Evolutionary conservation across 2,329 filamentous ascomycete species (phyloP).

Genomic region (Trichoderma polysporum): DNA sequence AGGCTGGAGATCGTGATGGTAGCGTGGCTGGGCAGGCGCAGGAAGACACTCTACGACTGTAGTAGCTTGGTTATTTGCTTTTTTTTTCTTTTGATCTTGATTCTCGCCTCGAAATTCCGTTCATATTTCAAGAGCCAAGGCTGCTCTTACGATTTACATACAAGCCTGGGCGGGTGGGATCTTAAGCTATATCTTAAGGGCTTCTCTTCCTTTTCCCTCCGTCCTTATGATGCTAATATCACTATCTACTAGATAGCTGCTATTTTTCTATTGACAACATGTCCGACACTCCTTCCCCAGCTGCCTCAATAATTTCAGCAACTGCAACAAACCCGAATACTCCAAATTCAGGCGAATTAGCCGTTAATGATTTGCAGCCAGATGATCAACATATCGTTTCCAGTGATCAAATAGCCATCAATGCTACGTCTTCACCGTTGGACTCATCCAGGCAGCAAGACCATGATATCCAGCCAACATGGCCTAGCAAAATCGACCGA

Average conservation of each 20-base stretch:
- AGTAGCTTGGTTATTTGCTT: not conserved
- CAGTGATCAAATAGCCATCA: not conserved
- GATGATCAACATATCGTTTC: not conserved
- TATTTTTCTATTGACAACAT: not conserved
- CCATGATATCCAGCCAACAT: not conserved
- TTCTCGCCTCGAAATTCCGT: not conserved
- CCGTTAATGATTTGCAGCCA: not conserved
- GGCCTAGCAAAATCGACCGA: not conserved
- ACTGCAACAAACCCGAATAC: slow-evolving; percentile 1
- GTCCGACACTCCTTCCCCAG: not conserved
- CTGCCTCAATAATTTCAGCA: not conserved
- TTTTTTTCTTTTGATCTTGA: not conserved
- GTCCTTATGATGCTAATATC: not conserved
- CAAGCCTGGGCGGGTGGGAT: slow-evolving; percentile 5
- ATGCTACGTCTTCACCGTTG: not conserved
- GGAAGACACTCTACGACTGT: not conserved
- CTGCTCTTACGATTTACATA: not conserved
- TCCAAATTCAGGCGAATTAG: not conserved
- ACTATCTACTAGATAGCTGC: not conserved
- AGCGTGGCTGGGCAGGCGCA: slow-evolving; percentile 1
- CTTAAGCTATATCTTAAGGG: not conserved
- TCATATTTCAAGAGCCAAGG: not conserved
- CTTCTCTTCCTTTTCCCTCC: not conserved
- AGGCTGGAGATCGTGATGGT: not conserved
- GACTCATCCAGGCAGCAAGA: not conserved